phyloP scores from a whole-genome alignment of 371 early-diverging fungal genomes.

The Dinochytrium kinnereticum region DNA sequence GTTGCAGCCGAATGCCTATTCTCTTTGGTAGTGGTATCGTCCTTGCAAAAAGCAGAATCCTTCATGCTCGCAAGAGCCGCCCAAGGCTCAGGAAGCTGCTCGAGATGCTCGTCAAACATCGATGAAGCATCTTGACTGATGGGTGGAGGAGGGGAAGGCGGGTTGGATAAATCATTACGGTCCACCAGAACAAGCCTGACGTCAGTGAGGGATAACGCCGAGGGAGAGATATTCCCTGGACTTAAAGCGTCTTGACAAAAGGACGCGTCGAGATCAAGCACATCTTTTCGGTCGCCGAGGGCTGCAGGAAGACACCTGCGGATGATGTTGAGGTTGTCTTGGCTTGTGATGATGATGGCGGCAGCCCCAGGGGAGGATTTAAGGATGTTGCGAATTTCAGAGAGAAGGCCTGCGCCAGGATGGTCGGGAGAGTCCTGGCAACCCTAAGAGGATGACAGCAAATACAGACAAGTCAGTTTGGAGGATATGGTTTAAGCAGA shows the following conservation, averaged over 20 bases:
- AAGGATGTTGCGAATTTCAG: too few species aligned
- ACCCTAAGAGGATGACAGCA: too few species aligned
- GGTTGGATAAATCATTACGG: not conserved
- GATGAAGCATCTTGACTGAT: too few species aligned
- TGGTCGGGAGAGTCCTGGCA: too few species aligned
- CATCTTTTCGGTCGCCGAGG: not conserved
- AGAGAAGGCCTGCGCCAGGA: too few species aligned
- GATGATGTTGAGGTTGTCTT: not conserved
- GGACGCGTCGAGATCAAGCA: not conserved
- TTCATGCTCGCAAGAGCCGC: not conserved
- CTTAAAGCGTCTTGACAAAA: not conserved
- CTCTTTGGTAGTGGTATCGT: not conserved
- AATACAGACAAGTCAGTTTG: too few species aligned
- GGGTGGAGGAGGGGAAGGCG: not conserved
- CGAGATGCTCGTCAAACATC: too few species aligned
- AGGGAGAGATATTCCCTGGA: not conserved
- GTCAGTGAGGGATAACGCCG: not conserved
- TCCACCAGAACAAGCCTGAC: not conserved
- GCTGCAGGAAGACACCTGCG: not conserved
- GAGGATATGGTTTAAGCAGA: too few species aligned
- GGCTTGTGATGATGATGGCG: not conserved
- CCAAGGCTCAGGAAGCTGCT: too few species aligned
- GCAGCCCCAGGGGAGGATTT: too few species aligned
- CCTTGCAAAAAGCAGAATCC: not conserved
- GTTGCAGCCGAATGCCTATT: not conserved